Percentiles rank a stretch among this genome's conserved stretches.
phyloP scores from a whole-genome alignment of 2,329 filamentous ascomycete species.

The Aureobasidium sp. region DNA sequence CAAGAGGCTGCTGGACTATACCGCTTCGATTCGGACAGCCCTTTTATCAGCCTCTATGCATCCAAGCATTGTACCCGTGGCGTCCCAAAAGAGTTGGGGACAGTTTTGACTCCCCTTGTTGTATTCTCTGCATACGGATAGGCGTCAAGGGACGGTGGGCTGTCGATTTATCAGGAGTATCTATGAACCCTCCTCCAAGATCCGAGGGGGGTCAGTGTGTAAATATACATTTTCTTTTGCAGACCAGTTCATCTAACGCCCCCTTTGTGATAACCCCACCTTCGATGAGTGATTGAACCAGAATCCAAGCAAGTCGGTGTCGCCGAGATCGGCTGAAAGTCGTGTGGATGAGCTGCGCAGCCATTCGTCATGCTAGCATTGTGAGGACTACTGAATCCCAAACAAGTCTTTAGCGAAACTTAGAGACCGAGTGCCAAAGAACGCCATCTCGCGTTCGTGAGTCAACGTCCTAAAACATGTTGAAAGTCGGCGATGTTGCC shows the following conservation, averaged over 20 bases:
- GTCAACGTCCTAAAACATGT: not conserved
- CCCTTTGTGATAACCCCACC: not conserved
- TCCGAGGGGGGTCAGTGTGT: constrained; percentile 3
- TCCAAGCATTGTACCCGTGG: not conserved
- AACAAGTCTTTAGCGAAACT: too few species aligned
- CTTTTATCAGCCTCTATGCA: not conserved
- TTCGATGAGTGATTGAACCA: not conserved
- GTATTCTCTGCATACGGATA: constrained; percentile 13
- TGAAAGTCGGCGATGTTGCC: not conserved
- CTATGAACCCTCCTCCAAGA: not conserved
- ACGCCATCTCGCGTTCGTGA: not conserved
- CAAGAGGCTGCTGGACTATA: constrained; percentile 1
- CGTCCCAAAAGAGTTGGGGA: not conserved
- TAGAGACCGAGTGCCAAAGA: not conserved
- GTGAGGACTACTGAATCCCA: too few species aligned
- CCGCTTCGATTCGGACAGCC: not conserved
- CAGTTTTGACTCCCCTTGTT: not conserved
- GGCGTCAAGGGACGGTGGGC: constrained; percentile 11
- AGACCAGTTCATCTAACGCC: not conserved
- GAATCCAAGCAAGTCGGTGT: not conserved
- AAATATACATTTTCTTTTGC: constrained; percentile 12
- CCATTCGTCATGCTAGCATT: too few species aligned
- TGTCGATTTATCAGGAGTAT: constrained; percentile 8
- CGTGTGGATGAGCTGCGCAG: not conserved
- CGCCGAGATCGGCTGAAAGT: not conserved